Evolutionary conservation across 2,329 filamentous ascomycete species (phyloP).

Genomic region (Pseudocercospora pini-densiflorae): DNA sequence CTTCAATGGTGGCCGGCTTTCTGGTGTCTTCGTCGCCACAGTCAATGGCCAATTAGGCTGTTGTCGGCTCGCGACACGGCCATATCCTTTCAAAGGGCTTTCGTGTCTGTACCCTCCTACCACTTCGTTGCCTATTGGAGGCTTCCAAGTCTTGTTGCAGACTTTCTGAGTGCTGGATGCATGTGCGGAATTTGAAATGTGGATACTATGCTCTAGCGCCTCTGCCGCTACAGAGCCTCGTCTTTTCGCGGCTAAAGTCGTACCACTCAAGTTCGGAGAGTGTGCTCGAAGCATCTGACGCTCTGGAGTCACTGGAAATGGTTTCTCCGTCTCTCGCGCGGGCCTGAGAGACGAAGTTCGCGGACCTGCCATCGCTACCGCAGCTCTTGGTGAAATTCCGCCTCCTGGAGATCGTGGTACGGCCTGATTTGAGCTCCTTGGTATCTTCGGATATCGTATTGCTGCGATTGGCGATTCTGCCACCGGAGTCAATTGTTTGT

Average conservation of each 20-base stretch:
- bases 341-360: constrained; percentile 14
- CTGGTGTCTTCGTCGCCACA: constrained; percentile 25
- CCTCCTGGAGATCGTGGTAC: constrained; percentile 44
- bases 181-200: constrained; percentile 34
- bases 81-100: constrained; percentile 39
- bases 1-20: constrained; percentile 25
- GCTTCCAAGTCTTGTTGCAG: neutral
- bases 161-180: constrained; percentile 20
- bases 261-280: constrained; percentile 29
- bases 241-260: constrained; percentile 45
- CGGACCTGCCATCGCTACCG: constrained; percentile 1
- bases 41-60: constrained; percentile 20
- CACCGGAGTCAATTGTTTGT: constrained; percentile 49
- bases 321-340: neutral
- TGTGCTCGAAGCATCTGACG: constrained; percentile 17
- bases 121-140: neutral
- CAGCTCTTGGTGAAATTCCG: constrained; percentile 14
- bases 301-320: constrained; percentile 21
- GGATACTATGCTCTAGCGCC: constrained; percentile 43
- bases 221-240: constrained; percentile 42
- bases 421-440: constrained; percentile 51
- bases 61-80: constrained; percentile 24
- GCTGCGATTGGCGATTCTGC: constrained; percentile 50
- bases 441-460: constrained; percentile 54
- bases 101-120: constrained; percentile 21